Percentiles rank a stretch among this genome's conserved stretches.
phyloP scores from a whole-genome alignment of 345 rosid genomes.

The Corchorus capsularis region DNA sequence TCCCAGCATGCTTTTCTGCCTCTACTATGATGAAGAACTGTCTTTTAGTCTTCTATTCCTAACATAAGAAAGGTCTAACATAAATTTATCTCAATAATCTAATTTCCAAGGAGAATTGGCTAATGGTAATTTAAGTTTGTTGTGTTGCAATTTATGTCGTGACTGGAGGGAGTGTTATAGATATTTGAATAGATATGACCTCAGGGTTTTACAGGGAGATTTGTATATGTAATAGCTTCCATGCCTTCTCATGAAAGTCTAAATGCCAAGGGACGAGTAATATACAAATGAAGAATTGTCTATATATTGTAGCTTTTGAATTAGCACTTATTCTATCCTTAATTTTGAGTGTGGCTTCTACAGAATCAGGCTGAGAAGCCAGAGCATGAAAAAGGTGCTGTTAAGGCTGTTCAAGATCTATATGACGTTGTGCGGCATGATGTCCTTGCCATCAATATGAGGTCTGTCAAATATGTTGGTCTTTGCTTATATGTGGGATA shows the following conservation, averaged over 20 bases:
- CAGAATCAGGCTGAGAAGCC: conserved; percentile 77
- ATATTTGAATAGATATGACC: not conserved
- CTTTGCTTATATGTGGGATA: conserved; percentile 8
- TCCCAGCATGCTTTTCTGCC: not conserved
- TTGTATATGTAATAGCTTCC: not conserved
- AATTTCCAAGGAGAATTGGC: not conserved
- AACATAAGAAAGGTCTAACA: not conserved
- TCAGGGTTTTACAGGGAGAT: not conserved
- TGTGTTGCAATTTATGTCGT: not conserved
- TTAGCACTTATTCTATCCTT: not conserved
- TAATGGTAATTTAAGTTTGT: not conserved
- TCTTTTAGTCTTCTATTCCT: not conserved
- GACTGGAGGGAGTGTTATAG: not conserved
- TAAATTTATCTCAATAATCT: not conserved
- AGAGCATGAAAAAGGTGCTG: conserved; percentile 74
- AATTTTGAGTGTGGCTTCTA: conserved; percentile 20
- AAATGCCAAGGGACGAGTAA: not conserved
- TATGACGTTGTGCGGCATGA: conserved; percentile 90
- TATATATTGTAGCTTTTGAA: conserved; percentile 1
- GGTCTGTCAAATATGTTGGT: conserved; percentile 47
- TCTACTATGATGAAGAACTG: not conserved
- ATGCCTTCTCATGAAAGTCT: not conserved
- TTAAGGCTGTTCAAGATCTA: conserved; percentile 93
- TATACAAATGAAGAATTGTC: not conserved
- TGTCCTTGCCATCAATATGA: conserved; percentile 70